phyloP scores from a whole-genome alignment of 106 monocot genomes.

The Apostasia ramifera region DNA sequence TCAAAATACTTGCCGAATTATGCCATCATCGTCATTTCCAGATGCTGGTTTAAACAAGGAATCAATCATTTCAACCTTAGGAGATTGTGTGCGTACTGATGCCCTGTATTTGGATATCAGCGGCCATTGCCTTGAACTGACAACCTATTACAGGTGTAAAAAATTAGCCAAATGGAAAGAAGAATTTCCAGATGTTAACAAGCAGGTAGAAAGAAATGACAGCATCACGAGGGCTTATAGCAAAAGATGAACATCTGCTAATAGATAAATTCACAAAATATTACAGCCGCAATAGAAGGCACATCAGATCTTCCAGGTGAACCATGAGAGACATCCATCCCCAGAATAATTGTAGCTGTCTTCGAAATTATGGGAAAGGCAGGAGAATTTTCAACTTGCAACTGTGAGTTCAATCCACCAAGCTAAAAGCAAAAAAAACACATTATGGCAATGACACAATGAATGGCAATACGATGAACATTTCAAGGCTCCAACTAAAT shows the following conservation, averaged over 20 bases:
- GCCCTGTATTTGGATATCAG: slow-evolving; percentile 81
- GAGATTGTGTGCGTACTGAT: slow-evolving; percentile 71
- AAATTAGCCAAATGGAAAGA: neutral
- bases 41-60: slow-evolving; percentile 64
- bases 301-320: slow-evolving; percentile 58
- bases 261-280: neutral
- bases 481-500: neutral
- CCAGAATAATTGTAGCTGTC: slow-evolving; percentile 15
- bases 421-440: slow-evolving; percentile 31
- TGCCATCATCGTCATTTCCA: slow-evolving; percentile 48
- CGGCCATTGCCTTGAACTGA: slow-evolving; percentile 89
- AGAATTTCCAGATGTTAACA: neutral
- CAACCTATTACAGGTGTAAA: slow-evolving; percentile 50
- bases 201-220: neutral
- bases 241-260: too few relatives aligned
- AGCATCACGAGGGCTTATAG: too few relatives aligned
- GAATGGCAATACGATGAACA: too few relatives aligned
- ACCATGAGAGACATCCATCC: slow-evolving; percentile 42
- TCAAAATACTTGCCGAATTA: slow-evolving; percentile 34
- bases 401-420: slow-evolving; percentile 79
- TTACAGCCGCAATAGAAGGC: slow-evolving; percentile 73
- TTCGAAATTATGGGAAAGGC: slow-evolving; percentile 7
- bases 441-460: too few relatives aligned
- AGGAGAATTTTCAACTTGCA: slow-evolving; percentile 43
- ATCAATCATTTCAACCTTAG: slow-evolving; percentile 95